Conservation (phyloP, 1,284 basidiomycete genomes). For the Ceratobasidium sp. region DNA sequence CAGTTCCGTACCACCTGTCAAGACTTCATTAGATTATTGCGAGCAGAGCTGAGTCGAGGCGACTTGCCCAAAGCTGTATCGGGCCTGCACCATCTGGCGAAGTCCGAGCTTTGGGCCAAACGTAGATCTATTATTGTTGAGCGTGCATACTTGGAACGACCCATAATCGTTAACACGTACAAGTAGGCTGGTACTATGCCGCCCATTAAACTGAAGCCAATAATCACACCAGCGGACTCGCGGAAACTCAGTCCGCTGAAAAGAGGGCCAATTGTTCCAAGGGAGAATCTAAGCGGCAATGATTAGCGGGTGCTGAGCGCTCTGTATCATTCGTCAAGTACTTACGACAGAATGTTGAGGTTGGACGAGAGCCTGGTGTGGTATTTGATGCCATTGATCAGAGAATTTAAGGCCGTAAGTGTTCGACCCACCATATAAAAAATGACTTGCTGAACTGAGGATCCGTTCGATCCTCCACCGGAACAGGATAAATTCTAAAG, state of each 20-base stretch:
- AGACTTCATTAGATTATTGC: too few species aligned
- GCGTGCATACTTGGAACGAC: neutral
- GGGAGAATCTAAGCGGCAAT: constrained; percentile 65
- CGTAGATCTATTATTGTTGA: constrained; percentile 68
- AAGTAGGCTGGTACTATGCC: constrained; percentile 69
- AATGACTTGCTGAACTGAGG: constrained; percentile 78
- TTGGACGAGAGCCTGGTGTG: constrained; percentile 69
- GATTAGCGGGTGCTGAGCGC: too few species aligned
- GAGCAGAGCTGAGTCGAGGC: too few species aligned
- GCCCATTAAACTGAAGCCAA: constrained; percentile 80
- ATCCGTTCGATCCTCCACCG: constrained; percentile 68
- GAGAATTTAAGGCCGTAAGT: too few species aligned
- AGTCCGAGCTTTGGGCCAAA: constrained; percentile 90
- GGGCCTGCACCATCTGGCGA: constrained; percentile 88
- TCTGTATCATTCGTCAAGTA: constrained; percentile 30
- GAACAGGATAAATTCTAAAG: constrained; percentile 68
- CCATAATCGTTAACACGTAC: constrained; percentile 58
- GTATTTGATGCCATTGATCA: too few species aligned
- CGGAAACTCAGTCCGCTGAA: constrained; percentile 77
- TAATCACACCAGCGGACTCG: constrained; percentile 78
- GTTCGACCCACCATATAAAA: constrained; percentile 70
- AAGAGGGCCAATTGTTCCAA: constrained; percentile 79
- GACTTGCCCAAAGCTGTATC: constrained; percentile 76
- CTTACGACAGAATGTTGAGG: constrained; percentile 80
- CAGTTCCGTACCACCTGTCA: constrained; percentile 53